These are phyloP conservation scores for Torrubiella hemipterigena DNA, from an alignment of 2,329 filamentous ascomycete species.

Conservation along the genomic window DNA sequence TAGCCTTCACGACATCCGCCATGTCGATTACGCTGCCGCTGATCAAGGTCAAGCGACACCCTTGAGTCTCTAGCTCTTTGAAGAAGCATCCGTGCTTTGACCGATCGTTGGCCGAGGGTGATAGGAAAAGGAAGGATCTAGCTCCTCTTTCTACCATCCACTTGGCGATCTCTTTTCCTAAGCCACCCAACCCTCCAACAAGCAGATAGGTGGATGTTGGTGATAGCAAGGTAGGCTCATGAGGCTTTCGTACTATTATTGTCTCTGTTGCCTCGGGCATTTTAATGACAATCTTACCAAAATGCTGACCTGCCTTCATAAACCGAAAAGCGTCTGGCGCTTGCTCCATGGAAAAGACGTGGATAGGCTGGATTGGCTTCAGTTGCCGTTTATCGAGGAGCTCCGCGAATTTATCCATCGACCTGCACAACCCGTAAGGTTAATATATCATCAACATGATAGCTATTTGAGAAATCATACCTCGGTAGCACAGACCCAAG, in stretches of 20 bases:
- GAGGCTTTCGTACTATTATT: not conserved
- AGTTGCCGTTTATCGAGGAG: slow-evolving; percentile 9
- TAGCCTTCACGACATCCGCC: slow-evolving; percentile 11
- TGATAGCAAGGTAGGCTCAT: not conserved
- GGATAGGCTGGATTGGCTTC: slow-evolving; percentile 11
- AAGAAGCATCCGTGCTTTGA: slow-evolving; percentile 8
- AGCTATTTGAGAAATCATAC: too few species aligned
- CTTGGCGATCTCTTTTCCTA: slow-evolving; percentile 13
- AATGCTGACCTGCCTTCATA: slow-evolving; percentile 25
- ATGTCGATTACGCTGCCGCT: slow-evolving; percentile 14
- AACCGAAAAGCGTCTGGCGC: slow-evolving; percentile 23
- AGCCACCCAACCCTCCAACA: slow-evolving; percentile 15
- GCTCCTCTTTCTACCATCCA: slow-evolving; percentile 16
- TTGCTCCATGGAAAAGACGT: slow-evolving; percentile 13
- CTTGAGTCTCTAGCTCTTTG: slow-evolving; percentile 9
- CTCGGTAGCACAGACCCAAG: not conserved
- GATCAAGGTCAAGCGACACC: slow-evolving; percentile 11
- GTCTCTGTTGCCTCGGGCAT: not conserved
- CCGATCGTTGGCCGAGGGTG: slow-evolving; percentile 10
- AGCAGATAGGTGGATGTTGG: slow-evolving; percentile 13
- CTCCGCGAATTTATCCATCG: slow-evolving; percentile 8
- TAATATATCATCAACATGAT: slow-evolving; percentile 1
- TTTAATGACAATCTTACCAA: slow-evolving; percentile 21
- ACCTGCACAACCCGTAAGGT: slow-evolving; percentile 1
- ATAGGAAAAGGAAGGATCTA: slow-evolving; percentile 13